Base-by-base conservation (phyloP, 306 rosid species). In the Rosa rugosa region DNA sequence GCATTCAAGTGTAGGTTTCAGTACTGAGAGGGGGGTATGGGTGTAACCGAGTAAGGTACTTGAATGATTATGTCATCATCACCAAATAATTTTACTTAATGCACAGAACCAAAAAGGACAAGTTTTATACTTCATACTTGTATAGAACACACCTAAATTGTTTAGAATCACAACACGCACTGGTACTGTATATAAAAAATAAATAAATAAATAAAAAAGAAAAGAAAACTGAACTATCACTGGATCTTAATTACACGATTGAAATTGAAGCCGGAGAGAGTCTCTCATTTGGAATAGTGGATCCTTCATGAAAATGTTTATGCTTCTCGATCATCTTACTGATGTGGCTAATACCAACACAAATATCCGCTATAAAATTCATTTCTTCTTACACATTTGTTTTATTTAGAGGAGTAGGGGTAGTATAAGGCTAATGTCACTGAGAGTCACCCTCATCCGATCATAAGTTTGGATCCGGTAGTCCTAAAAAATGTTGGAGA, bases 51-150 rank as follows among this genome's bases (percentile, higher is more conserved):
- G 2, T 2, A n/a, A 56, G 63, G 63, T 56, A 72, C 77, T 59
- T 71, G 82, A 81, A 77, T 84, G 82, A 85, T 85, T 62, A 78
- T 84, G 86, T 90, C 88, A 92, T 91, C 87, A 88, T 90, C 86
- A 89, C 83, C 83, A 77, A 56, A 79, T 84, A 81, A 85, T 86
- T 81, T 79, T 44, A 62, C 71, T 77, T 77, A 74, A 73, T 79
- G 47, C 51, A 80, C 85, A 80, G 87, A 87, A 91, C 71, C 79
- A 80, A 81, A 49, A 78, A 73, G 85, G 85, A 40, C 79, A 49
- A n/a, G n/a, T n/a, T n/a, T n/a, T n/a, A n/a, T n/a, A n/a, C n/a
- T n/a, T n/a, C n/a, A n/a, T n/a, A n/a, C n/a, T n/a, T n/a, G 22
- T 20, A 51, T 51, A 53, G 23, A 20, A 53, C 57, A 51, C 59